These are phyloP conservation scores for Leccinum variicolor DNA, from an alignment of 768 basidiomycete species.

Conservation along the genomic window DNA sequence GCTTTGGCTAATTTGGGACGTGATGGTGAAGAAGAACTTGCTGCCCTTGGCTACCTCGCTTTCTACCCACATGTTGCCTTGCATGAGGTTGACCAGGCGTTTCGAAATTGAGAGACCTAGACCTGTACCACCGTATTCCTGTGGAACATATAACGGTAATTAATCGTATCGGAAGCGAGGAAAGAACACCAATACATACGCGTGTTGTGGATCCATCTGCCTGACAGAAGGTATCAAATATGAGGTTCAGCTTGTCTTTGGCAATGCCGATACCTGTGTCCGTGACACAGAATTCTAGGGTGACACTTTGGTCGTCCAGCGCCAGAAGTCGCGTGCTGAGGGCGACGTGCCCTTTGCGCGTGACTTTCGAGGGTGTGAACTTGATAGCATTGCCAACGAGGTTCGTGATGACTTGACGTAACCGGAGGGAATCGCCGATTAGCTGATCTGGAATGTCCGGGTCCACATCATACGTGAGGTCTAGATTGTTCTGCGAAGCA, in stretches of 20 bases:
- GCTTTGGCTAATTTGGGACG: conserved; percentile 74
- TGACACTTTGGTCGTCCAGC: conserved; percentile 78
- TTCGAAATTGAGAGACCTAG: conserved; percentile 97
- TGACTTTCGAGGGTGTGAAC: conserved; percentile 83
- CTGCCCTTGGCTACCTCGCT: conserved; percentile 90
- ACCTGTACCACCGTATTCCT: conserved; percentile 98
- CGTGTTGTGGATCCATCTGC: conserved; percentile 97
- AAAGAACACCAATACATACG: conserved; percentile 40
- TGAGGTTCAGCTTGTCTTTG: conserved; percentile 95
- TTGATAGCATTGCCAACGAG: conserved; percentile 96
- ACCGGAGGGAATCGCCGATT: conserved; percentile 91
- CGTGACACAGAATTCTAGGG: conserved; percentile 94
- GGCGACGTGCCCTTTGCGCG: conserved; percentile 83
- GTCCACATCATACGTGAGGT: conserved; percentile 95
- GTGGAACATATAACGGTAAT: conserved; percentile 13
- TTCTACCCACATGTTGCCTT: conserved; percentile 99
- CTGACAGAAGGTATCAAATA: conserved; percentile 99
- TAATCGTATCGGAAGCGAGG: conserved; percentile 11
- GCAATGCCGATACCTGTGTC: conserved; percentile 99
- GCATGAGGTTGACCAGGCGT: conserved; percentile 94
- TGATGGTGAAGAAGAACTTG: conserved; percentile 96
- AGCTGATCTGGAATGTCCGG: conserved; percentile 95
- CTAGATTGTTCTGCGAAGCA: conserved; percentile 93
- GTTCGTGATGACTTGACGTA: conserved; percentile 95
- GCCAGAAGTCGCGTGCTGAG: conserved; percentile 80